Base-by-base conservation (phyloP, 2,329 filamentous ascomycete species). In the Orbilia brochopaga region DNA sequence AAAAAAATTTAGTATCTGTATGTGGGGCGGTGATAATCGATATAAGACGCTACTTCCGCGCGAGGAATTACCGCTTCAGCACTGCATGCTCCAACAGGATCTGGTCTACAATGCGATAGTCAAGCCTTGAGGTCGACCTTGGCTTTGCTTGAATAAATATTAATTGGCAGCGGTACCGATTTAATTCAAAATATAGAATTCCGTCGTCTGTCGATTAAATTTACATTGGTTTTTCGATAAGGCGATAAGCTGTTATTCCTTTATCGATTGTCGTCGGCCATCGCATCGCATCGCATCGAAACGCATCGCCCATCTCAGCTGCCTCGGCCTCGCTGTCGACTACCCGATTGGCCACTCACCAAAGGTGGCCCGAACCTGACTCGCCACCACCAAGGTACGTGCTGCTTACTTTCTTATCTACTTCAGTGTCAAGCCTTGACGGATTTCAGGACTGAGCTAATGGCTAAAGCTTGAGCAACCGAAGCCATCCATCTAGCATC, bases 51-150 rank as follows among this genome's bases (percentile, higher is more conserved):
- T 40, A 35, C 56, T 24, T 60, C 56, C 27, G 42, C 64, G 64
- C 64, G 51, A 62, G 15, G 57, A 69, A 54, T 32, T 69, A 52
- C 64, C 62, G 37, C 32, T 37, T 66, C 55, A 15, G 59, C 23
- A 21, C 32, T 40, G 30, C 44, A 53, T 46, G 21, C 19, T n/a
- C 35, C n/a, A n/a, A n/a, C n/a, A n/a, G n/a, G n/a, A n/a, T n/a
- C n/a, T n/a, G n/a, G n/a, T n/a, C n/a, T n/a, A n/a, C n/a, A n/a
- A n/a, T n/a, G n/a, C n/a, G n/a, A n/a, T n/a, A n/a, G n/a, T n/a
- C n/a, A n/a, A n/a, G n/a, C n/a, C n/a, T n/a, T n/a, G n/a, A n/a
- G n/a, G n/a, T n/a, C n/a, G n/a, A 15, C 27, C 27, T 17, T 8
- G 23, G 50, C 27, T 23, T 51, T 24, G 55, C 40, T 27, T 19